Percentiles rank a stretch among this genome's conserved stretches.
Conservation (phyloP, 176 grass and related monocot genomes). For the Lolium rigidum region DNA sequence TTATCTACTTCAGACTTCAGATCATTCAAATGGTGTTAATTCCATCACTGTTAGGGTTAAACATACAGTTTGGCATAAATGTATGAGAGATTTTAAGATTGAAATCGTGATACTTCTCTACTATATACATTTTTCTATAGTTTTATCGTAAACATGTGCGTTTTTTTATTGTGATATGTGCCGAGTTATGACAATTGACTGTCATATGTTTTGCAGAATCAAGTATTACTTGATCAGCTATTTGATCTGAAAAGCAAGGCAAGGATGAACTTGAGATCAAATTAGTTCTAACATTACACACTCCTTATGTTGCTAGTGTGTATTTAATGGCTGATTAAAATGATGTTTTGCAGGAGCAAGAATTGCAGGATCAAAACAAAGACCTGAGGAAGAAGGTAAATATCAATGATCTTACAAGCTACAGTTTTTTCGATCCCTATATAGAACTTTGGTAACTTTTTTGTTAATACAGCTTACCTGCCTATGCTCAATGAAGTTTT, state of each 20-base stretch:
- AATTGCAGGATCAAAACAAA: conserved; percentile 72
- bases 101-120: too few species aligned
- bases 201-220: conserved; percentile 54
- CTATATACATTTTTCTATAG: too few species aligned
- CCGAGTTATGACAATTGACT: conserved; percentile 5
- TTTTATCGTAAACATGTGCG: too few species aligned
- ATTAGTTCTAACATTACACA: not conserved
- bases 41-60: too few species aligned
- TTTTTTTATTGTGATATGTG: too few species aligned
- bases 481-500: not conserved
- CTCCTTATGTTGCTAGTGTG: conserved; percentile 3
- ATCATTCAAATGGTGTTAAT: not conserved
- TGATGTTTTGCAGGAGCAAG: conserved; percentile 62
- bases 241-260: conserved; percentile 90
- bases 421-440: not conserved
- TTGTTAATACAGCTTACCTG: conserved; percentile 20
- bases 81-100: too few species aligned
- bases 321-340: not conserved
- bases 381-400: conserved; percentile 74
- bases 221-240: conserved; percentile 73
- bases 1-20: not conserved
- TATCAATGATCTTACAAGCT: not conserved
- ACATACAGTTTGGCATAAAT: too few species aligned
- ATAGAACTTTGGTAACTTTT: not conserved
- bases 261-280: not conserved